A percentile compares a stretch with the other conserved stretches of the same genome.
Conservation (phyloP, 495 filamentous ascomycete genomes). For the Neurospora sp. region DNA sequence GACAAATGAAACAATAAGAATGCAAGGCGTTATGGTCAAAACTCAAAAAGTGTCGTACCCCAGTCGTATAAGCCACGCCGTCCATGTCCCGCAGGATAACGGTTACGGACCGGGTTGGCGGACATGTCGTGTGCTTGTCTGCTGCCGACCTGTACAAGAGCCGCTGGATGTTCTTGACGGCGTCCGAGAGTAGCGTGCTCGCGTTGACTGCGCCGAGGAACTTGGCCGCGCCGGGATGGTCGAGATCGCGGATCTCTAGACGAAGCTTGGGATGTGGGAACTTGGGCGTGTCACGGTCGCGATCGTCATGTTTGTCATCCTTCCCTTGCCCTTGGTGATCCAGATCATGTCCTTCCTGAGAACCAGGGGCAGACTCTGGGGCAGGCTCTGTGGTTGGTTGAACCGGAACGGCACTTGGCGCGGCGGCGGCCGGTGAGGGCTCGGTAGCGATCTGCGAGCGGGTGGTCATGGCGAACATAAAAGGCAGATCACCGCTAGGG, state of each 20-base stretch:
- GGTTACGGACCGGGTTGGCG: constrained; percentile 65
- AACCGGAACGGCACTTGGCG: constrained; percentile 3
- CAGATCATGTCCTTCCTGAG: not conserved
- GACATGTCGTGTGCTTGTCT: constrained; percentile 28
- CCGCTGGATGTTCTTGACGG: constrained; percentile 55
- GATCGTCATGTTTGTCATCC: not conserved
- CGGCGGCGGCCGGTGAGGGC: constrained; percentile 1
- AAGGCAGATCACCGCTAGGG: not conserved
- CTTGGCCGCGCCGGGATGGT: constrained; percentile 46
- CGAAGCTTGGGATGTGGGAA: constrained; percentile 54
- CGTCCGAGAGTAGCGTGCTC: constrained; percentile 43
- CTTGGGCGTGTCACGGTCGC: constrained; percentile 2
- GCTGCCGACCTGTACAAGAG: constrained; percentile 46
- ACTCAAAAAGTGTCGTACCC: constrained; percentile 20
- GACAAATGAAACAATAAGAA: not conserved
- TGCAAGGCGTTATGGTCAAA: not conserved
- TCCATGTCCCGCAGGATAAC: constrained; percentile 68
- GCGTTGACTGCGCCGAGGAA: constrained; percentile 56
- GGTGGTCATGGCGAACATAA: constrained; percentile 4
- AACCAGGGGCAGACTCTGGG: not conserved
- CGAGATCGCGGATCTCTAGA: constrained; percentile 60
- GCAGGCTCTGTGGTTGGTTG: not conserved
- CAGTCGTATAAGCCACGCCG: constrained; percentile 84
- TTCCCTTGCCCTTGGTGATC: not conserved
- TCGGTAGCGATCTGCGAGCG: constrained; percentile 3